phyloP scores from a whole-genome alignment of 352 stramenopile species.

The Phytophthora hibernalis region DNA sequence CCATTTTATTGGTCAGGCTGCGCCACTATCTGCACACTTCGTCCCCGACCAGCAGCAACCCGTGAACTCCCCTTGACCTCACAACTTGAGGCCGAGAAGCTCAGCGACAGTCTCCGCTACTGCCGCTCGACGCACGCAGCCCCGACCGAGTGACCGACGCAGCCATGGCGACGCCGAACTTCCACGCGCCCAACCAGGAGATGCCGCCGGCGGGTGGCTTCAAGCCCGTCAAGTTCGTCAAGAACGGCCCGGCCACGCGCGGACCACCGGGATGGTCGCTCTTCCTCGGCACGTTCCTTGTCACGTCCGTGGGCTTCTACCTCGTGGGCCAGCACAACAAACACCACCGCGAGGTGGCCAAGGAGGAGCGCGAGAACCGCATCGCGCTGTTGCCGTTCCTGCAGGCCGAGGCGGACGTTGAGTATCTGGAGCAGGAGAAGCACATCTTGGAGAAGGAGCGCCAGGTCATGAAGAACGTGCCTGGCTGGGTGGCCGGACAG shows the following conservation, averaged over 20 bases:
- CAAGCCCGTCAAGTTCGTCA: slow-evolving; percentile 70
- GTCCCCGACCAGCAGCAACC: not conserved
- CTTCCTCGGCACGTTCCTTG: slow-evolving; percentile 74
- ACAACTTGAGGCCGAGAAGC: slow-evolving; percentile 38
- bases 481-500: slow-evolving; percentile 91
- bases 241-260: slow-evolving; percentile 66
- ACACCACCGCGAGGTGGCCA: slow-evolving; percentile 60
- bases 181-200: slow-evolving; percentile 76
- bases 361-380: slow-evolving; percentile 92
- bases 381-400: slow-evolving; percentile 94
- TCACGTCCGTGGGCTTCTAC: slow-evolving; percentile 82
- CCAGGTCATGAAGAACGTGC: slow-evolving; percentile 96
- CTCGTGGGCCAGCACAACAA: slow-evolving; percentile 84
- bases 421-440: slow-evolving; percentile 88
- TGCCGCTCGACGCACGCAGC: not conserved
- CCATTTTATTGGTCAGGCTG: not conserved
- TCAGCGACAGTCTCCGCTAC: slow-evolving; percentile 6
- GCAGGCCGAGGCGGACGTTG: slow-evolving; percentile 96
- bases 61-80: slow-evolving; percentile 9
- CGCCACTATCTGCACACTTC: not conserved
- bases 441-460: slow-evolving; percentile 91
- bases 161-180: slow-evolving; percentile 86
- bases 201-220: slow-evolving; percentile 86
- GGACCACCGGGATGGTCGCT: slow-evolving; percentile 83
- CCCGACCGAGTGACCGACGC: slow-evolving; percentile 1